Evolutionary conservation across 768 basidiomycete species (phyloP).

Genomic region (Phlebiopsis flavidoalba): DNA sequence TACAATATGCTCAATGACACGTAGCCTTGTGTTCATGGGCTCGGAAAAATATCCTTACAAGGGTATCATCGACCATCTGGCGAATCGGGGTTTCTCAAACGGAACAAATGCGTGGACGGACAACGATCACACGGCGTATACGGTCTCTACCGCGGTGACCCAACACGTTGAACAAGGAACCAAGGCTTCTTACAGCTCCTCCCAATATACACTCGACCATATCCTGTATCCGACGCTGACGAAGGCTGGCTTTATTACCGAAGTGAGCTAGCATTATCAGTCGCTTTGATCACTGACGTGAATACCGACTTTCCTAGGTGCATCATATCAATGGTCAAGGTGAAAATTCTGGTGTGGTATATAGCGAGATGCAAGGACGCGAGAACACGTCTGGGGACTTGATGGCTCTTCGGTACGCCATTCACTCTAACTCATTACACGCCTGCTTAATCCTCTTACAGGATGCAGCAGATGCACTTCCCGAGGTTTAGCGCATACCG

Average conservation of each 20-base stretch:
- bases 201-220: constrained; percentile 88
- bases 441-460: constrained; percentile 22
- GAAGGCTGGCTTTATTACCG: constrained; percentile 71
- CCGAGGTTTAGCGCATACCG: constrained; percentile 85
- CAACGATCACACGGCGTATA: constrained; percentile 92
- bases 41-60: constrained; percentile 95
- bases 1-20: not conserved
- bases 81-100: constrained; percentile 89
- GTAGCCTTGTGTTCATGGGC: constrained; percentile 88
- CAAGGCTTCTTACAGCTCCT: constrained; percentile 85
- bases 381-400: constrained; percentile 91
- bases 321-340: constrained; percentile 91
- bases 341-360: constrained; percentile 92
- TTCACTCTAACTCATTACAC: no score
- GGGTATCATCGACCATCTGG: constrained; percentile 90
- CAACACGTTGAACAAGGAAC: constrained; percentile 86
- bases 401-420: constrained; percentile 74
- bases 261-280: constrained; percentile 26
- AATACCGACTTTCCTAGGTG: constrained; percentile 44
- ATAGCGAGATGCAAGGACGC: constrained; percentile 94
- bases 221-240: constrained; percentile 95
- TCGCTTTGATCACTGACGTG: not conserved
- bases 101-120: constrained; percentile 98
- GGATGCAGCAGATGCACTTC: constrained; percentile 77
- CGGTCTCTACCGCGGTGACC: constrained; percentile 90